These are phyloP conservation scores for Straminergon stramineum DNA, from an alignment of 225 moss, liverwort and hornwort genomes.

Conservation along the genomic window DNA sequence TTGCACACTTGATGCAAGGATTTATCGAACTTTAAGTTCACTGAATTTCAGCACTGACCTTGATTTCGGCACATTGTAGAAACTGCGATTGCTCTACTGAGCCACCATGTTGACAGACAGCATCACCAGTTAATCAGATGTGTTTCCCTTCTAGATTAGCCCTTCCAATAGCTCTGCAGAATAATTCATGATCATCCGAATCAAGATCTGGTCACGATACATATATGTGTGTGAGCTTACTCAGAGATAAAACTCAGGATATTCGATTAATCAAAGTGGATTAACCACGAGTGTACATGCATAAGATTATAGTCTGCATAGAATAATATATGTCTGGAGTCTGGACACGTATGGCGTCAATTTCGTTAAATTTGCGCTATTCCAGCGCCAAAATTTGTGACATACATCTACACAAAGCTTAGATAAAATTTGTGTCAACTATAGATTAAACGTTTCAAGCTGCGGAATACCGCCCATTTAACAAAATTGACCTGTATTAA, in stretches of 20 bases:
- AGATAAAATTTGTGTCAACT: neutral
- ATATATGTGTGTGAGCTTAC: neutral
- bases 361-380: neutral
- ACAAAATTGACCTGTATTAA: neutral
- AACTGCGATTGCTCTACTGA: slow-evolving; percentile 38
- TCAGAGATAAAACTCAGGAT: neutral
- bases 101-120: slow-evolving; percentile 6
- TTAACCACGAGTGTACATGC: neutral
- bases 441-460: neutral
- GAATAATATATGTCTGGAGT: neutral
- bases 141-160: slow-evolving; percentile 13
- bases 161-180: slow-evolving; percentile 19
- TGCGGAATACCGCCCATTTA: neutral
- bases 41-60: neutral
- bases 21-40: neutral
- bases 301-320: neutral
- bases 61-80: slow-evolving; percentile 38
- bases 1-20: neutral
- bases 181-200: neutral
- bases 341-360: neutral
- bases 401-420: neutral
- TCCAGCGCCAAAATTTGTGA: neutral
- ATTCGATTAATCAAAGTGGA: neutral
- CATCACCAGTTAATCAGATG: slow-evolving; percentile 41
- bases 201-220: neutral